Base-by-base conservation (phyloP, 441 rosid species). In the Eruca vesicaria region DNA sequence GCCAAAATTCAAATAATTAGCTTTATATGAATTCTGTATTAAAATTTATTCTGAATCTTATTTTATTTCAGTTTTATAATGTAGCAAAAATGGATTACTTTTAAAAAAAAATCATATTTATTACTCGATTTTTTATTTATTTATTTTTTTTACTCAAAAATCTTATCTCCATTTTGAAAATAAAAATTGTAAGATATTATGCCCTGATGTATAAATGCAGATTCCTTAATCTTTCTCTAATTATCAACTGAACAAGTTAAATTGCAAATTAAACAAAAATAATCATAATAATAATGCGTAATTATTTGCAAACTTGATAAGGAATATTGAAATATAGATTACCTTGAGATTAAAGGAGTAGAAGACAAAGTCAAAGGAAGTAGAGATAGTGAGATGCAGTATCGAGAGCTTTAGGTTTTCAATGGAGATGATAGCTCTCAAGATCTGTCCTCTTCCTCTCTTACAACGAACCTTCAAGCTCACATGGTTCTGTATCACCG, bases 341-440 rank as follows among this genome's bases (percentile, higher is more conserved):
- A 95, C 98, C 98, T 89, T 92, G 58, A 95, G 92, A 80, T 88
- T 91, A 83, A 92, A 86, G 14, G 96, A 84, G 90, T 92, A 95
- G 75, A 85, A 81, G 74, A 86, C 87, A 41, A 78, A 77, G 18
- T 83, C 65, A 59, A 79, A 81, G 6, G 86, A 82, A 62, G 76
- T 82, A 52, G 90, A 79, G 74, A 95, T 81, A 78, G 89, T 91
- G 55, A 95, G 93, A 83, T 91, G 96, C 63, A 92, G 78, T 74
- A 95, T 84, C 12, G 87, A 77, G 48, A 95, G 86, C 73, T 86
- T 75, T 8, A 90, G 80, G 29, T 83, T 81, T 66, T 95, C 97
- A 75, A 92, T 69, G 35, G 90, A 88, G 68, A 89, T 75, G 45
- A 95, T 85, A 68, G 93, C 90, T 79, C 86, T 86, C 74, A 92